Evolutionary conservation across 2,329 filamentous ascomycete species (phyloP), one percentile per base, ranked within the genome.

Genomic region (Ampelomyces quisqualis): DNA sequence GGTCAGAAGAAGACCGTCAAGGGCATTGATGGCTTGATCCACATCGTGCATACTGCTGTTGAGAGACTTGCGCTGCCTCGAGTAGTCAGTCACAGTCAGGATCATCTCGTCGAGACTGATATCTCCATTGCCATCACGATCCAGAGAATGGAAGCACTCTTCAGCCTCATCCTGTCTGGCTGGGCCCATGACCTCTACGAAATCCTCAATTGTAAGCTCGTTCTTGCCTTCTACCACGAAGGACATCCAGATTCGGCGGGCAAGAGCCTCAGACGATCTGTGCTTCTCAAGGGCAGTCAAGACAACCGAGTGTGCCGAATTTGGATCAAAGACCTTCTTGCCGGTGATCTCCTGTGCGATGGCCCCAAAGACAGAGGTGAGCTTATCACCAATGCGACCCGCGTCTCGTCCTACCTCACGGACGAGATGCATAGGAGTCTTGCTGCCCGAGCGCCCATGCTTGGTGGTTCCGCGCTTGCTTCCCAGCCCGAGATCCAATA

Each of bases 31-130:
- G 23, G 93, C 93, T 69, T 96, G 89, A 57, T 93, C 88, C 53
- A 98, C 93, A 69, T 98, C 93, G 72, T 95, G 90, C 89, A 97
- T 94, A 70, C 90, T 95, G 67, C 86, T 88, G 26, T 82, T 81
- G 55, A 97, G 90, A 2, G 90, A 83, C 71, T 95, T 94, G 62
- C 91, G 81, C 65, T 91, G 88, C 48, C 86, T 84, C 38, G 88
- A 86, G 49, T 93, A 84, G 46, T 95, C 88, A 14, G 86, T 81
- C 14, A 95, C 79, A 53, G 90, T 90, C 62, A 90, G 78, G 41
- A 95, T 80, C 88, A 96, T 96, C 72, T 98, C 93, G 19, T 97
- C 90, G 36, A 97, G 77, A 67, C 86, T 91, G 67, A 98, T 89
- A 64, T 97, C 91, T 29, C 91, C 91, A 60, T 98, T 98, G 49